These are phyloP conservation scores for Aspergillus sclerotialis DNA, from an alignment of 2,329 filamentous ascomycete species.

Conservation along the genomic window DNA sequence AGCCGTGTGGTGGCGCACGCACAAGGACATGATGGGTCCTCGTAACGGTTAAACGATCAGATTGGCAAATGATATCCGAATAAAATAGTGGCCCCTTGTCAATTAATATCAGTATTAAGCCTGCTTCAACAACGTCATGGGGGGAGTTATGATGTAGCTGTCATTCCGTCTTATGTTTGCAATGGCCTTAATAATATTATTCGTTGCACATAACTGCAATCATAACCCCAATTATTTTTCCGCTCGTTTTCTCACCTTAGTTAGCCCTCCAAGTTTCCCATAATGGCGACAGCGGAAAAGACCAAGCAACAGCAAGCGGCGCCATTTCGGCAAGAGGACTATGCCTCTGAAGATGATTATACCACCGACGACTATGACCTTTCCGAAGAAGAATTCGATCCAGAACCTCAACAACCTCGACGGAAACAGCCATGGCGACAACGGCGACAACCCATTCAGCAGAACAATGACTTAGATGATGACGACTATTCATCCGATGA, in stretches of 20 bases:
- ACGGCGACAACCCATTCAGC: conserved; percentile 13
- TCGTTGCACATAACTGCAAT: too few relatives aligned
- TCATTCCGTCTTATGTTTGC: not conserved
- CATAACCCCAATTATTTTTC: not conserved
- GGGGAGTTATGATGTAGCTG: too few relatives aligned
- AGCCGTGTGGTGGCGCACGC: too few relatives aligned
- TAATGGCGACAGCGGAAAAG: conserved; percentile 24
- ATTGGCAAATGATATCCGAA: too few relatives aligned
- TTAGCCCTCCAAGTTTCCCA: conserved; percentile 1
- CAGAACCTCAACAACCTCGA: conserved; percentile 9
- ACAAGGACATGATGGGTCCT: too few relatives aligned
- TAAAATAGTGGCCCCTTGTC: too few relatives aligned
- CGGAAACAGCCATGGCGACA: conserved; percentile 11
- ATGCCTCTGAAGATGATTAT: conserved; percentile 21
- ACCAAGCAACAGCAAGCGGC: conserved; percentile 18
- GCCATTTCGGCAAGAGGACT: conserved; percentile 19
- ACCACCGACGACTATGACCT: conserved; percentile 22
- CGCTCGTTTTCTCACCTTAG: not conserved
- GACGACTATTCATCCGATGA: conserved; percentile 25
- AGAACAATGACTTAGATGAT: conserved; percentile 19
- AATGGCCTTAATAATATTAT: too few relatives aligned
- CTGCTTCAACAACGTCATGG: too few relatives aligned
- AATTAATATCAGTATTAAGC: too few relatives aligned
- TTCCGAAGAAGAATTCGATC: conserved; percentile 17
- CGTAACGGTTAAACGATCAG: too few relatives aligned